Base-by-base conservation (phyloP, 768 basidiomycete genomes). In the Austroboletus festivus region DNA sequence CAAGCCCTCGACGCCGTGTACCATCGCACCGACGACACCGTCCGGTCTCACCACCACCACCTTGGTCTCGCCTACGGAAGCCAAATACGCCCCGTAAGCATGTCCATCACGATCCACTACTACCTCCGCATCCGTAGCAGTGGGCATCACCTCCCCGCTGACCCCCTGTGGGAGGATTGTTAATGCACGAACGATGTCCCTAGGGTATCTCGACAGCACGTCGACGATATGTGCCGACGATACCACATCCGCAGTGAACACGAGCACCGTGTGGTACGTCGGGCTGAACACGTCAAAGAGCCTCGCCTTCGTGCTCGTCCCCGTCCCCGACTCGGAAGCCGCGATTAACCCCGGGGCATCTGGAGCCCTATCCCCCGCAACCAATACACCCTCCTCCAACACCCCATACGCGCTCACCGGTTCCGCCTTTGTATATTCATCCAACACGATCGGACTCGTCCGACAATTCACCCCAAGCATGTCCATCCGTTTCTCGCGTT, bases 351-450 rank as follows among this genome's bases (percentile, higher is more conserved):
- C 65, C 0, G 72, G 62, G 2, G 75, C 73, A 50, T 76, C 73
- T 1, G 73, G 73, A 7, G 75, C 73, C 28, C 75, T 64, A 55
- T 78, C 76, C 0, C 76, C 75, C 5, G 74, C 76, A 1, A 61
- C 54, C 4, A 75, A 38, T 9, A 46, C 54, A 0, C 54, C 62
- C 35, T 69, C 65, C 6, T 59, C 51, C 11, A 61, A n/a, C 11
- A 46, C 4, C 20, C 54, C 47, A 10, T 61, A 61, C 5, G 60
- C 50, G 19, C 28, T 42, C 37, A 48, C 42, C 7, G 46, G 54
- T 10, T 26, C 54, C 0, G 40, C 55, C 2, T 52, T 53, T 38
- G 57, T 26, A 11, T 63, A 62, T 46, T 74, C 73, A 54, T 77
- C 69, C 0, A 66, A 33, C 5, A 72, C 62, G 20, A 73, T 59